phyloP scores from a whole-genome alignment of 2,329 filamentous ascomycete species.

The Sphaerulina musiva region DNA sequence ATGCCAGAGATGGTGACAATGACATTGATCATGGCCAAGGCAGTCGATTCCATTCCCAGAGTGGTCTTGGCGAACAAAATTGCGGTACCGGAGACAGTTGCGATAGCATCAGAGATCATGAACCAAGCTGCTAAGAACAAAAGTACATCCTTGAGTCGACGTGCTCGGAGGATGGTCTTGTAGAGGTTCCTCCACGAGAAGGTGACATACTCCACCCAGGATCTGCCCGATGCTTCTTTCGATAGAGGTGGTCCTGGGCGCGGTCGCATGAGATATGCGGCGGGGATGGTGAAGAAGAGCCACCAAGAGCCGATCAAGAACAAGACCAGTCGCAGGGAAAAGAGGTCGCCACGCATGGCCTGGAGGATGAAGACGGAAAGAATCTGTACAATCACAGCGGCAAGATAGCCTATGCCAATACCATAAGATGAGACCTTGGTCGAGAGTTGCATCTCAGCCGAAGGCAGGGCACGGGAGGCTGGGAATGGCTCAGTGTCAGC shows the following conservation, averaged over 20 bases:
- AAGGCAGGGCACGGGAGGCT: conserved; percentile 40
- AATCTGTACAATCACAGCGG: conserved; percentile 77
- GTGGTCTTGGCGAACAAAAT: conserved; percentile 94
- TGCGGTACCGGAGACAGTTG: conserved; percentile 88
- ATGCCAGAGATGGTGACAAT: conserved; percentile 81
- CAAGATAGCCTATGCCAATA: conserved; percentile 88
- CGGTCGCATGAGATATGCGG: conserved; percentile 78
- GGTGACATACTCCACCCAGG: conserved; percentile 64
- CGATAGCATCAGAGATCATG: conserved; percentile 85
- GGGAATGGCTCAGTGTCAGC: conserved; percentile 28
- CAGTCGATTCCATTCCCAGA: conserved; percentile 80
- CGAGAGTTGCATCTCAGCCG: conserved; percentile 68
- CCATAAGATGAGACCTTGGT: conserved; percentile 88
- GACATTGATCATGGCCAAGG: conserved; percentile 86
- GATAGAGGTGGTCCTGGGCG: conserved; percentile 72
- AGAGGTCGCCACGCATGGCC: conserved; percentile 65
- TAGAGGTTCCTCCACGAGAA: conserved; percentile 85
- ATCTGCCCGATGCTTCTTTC: conserved; percentile 28
- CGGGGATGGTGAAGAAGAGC: conserved; percentile 83
- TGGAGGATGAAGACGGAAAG: conserved; percentile 71
- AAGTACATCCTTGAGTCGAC: conserved; percentile 64
- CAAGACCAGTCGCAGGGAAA: conserved; percentile 78
- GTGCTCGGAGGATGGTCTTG: conserved; percentile 68
- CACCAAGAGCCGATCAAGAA: conserved; percentile 89
- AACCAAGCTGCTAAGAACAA: conserved; percentile 89